phyloP scores from a whole-genome alignment of 1,284 basidiomycete species.

The Ganoderma resinaceum region DNA sequence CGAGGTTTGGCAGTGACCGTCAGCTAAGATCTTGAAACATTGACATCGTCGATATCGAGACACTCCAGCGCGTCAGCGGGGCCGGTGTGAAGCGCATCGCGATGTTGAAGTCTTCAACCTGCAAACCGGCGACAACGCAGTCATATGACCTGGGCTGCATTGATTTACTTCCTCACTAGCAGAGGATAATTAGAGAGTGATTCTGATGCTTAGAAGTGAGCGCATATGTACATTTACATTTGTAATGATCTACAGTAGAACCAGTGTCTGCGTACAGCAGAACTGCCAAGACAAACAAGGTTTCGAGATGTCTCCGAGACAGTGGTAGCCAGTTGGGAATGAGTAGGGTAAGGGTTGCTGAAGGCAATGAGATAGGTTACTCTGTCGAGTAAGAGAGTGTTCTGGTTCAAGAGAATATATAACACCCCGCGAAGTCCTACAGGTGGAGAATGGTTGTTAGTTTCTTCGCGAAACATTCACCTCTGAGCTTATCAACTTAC shows the following conservation, averaged over 20 bases:
- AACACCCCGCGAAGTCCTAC: slow-evolving; percentile 31
- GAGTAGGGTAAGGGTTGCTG: background rate
- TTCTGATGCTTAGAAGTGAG: background rate
- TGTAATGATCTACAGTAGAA: background rate
- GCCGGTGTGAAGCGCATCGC: too few species aligned
- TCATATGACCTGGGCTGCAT: too few species aligned
- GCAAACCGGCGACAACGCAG: too few species aligned
- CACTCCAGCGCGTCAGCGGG: background rate
- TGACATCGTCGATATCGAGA: background rate
- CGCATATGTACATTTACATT: background rate
- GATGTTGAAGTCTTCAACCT: too few species aligned
- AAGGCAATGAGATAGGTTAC: background rate
- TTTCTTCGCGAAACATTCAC: background rate
- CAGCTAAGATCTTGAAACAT: background rate
- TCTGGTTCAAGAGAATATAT: slow-evolving; percentile 28
- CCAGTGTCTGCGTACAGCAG: background rate
- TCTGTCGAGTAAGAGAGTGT: background rate
- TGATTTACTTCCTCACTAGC: too few species aligned
- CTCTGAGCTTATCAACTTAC: slow-evolving; percentile 18
- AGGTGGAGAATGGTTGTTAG: background rate
- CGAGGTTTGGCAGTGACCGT: background rate
- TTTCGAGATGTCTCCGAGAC: background rate
- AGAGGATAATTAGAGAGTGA: too few species aligned
- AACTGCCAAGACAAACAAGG: background rate
- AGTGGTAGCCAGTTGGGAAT: background rate